These are phyloP conservation scores for Globisporangium nodosum DNA, from an alignment of 352 stramenopile species.

Conservation along the genomic window DNA sequence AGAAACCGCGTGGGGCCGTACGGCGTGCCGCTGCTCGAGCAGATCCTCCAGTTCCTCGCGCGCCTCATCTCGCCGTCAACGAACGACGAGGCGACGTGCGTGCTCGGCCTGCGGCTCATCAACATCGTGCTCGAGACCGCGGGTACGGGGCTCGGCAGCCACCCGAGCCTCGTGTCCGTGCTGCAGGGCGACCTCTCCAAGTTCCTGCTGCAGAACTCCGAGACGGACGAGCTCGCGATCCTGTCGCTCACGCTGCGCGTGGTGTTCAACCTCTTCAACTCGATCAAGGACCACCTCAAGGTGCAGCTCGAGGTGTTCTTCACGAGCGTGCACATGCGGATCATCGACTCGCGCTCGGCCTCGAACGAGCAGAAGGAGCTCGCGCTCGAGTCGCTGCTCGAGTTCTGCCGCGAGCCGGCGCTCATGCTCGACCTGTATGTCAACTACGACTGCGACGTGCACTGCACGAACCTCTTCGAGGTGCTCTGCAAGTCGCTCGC, in stretches of 20 bases:
- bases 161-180: constrained; percentile 81
- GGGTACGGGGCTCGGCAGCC: constrained; percentile 74
- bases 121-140: constrained; percentile 97
- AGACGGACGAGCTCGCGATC: constrained; percentile 93
- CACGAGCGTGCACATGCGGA: constrained; percentile 95
- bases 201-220: constrained; percentile 94
- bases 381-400: constrained; percentile 91
- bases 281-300: constrained; percentile 98
- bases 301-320: constrained; percentile 99
- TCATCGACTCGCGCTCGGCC: constrained; percentile 84
- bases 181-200: constrained; percentile 95
- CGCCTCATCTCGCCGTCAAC: constrained; percentile 90
- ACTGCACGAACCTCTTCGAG: constrained; percentile 99
- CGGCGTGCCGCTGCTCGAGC: constrained; percentile 86
- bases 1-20: constrained; percentile 46
- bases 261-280: constrained; percentile 99
- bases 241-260: constrained; percentile 91
- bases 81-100: constrained; percentile 86
- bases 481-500: constrained; percentile 93
- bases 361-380: constrained; percentile 84
- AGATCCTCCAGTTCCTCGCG: constrained; percentile 93
- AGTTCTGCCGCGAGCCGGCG: constrained; percentile 96
- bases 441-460: constrained; percentile 99
- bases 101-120: constrained; percentile 92
- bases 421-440: constrained; percentile 99